Percentiles rank a stretch among this genome's conserved stretches.
Evolutionary conservation across 2,329 filamentous ascomycete species (phyloP).

Genomic region (Calonectria hawksworthii): DNA sequence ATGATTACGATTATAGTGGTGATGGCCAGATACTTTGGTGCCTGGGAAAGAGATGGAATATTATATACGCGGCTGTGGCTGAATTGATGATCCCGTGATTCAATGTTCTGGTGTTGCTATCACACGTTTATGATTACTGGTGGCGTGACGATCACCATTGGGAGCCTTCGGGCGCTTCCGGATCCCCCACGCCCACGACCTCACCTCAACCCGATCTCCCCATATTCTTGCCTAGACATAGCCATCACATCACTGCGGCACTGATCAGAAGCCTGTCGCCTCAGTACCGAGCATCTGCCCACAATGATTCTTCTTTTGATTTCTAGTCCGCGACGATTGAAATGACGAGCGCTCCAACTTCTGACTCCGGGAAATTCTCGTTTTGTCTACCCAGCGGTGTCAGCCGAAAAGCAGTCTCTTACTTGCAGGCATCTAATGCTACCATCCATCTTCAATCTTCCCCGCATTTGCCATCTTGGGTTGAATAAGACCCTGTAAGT

Average conservation of each 20-base stretch:
- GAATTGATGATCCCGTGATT: conserved; percentile 4
- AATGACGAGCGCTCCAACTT: neutral
- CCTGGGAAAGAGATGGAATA: neutral
- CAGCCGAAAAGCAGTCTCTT: neutral
- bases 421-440: neutral
- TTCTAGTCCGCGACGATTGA: neutral
- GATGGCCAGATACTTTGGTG: neutral
- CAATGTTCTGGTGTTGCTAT: conserved; percentile 14
- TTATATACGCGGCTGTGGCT: conserved; percentile 33
- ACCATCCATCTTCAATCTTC: neutral
- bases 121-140: conserved; percentile 38
- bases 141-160: conserved; percentile 41
- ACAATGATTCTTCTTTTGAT: neutral
- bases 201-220: conserved; percentile 1
- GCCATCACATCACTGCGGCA: neutral
- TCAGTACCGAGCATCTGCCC: neutral
- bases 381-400: neutral
- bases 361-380: neutral
- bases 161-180: conserved; percentile 35
- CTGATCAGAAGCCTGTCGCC: neutral
- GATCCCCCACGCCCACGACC: conserved; percentile 18
- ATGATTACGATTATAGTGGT: neutral
- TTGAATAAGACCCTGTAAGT: neutral
- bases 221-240: neutral
- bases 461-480: neutral